Conservation (phyloP, 768 basidiomycete genomes). For the Tulasnella sp. region DNA sequence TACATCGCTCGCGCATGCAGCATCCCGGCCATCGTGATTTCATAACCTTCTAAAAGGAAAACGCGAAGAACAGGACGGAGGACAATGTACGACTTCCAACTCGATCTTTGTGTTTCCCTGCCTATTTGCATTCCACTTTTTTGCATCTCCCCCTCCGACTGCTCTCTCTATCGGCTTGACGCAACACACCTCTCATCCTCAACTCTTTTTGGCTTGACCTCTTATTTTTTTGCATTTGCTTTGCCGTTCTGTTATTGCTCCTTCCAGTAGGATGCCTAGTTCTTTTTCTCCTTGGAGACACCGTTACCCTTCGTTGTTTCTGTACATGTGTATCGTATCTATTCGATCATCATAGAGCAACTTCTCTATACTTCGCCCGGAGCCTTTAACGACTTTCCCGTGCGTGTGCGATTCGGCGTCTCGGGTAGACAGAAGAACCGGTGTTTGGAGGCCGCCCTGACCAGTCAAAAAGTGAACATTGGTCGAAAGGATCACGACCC, state of each 20-base stretch:
- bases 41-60: constrained; percentile 10
- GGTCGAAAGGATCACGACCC: background rate
- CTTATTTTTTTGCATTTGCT: background rate
- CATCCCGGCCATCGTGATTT: constrained; percentile 20
- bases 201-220: background rate
- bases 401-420: background rate
- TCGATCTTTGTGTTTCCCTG: background rate
- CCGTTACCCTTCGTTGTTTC: background rate
- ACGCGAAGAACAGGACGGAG: background rate
- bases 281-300: background rate
- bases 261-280: too few species aligned
- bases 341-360: too few species aligned
- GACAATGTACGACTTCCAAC: background rate
- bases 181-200: background rate
- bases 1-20: constrained; percentile 17
- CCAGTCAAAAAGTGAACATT: background rate
- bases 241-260: background rate
- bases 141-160: constrained; percentile 16
- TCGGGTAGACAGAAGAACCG: background rate
- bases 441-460: background rate
- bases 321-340: background rate
- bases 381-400: too few species aligned
- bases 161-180: background rate
- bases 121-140: constrained; percentile 20
- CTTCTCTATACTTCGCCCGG: too few species aligned